Conservation (phyloP, 2,329 filamentous ascomycete species). For the Sarocladium kiliense region DNA sequence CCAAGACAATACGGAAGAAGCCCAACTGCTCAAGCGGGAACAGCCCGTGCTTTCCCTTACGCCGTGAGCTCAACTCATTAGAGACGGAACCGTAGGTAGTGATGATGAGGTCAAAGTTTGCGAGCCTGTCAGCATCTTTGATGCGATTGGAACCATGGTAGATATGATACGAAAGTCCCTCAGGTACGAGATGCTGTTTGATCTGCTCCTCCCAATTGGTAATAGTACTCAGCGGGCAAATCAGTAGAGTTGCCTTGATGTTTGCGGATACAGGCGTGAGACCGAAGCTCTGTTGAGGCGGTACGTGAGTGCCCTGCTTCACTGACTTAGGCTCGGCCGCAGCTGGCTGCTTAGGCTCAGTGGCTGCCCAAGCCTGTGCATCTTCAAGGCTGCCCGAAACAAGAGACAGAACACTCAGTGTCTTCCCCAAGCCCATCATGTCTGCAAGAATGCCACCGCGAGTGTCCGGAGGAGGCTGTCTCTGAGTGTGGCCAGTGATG, state of each 20-base stretch:
- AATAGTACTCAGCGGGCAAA: constrained; percentile 86
- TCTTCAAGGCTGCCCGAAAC: constrained; percentile 60
- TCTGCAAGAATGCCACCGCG: constrained; percentile 73
- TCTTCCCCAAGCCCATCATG: constrained; percentile 88
- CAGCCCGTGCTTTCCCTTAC: constrained; percentile 51
- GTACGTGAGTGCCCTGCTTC: constrained; percentile 8
- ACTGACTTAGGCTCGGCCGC: constrained; percentile 30
- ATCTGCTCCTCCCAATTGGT: constrained; percentile 96
- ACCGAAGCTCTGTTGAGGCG: constrained; percentile 35
- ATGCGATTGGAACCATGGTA: constrained; percentile 81
- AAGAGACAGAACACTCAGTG: constrained; percentile 77
- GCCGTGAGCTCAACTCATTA: constrained; percentile 66
- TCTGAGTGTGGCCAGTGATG: constrained; percentile 68
- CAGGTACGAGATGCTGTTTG: constrained; percentile 66
- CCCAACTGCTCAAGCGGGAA: constrained; percentile 72
- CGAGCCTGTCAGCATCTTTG: constrained; percentile 62
- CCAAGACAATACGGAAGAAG: constrained; percentile 90
- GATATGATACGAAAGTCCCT: constrained; percentile 65
- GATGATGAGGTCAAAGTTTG: constrained; percentile 76
- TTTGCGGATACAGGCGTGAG: constrained; percentile 55
- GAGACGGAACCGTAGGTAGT: constrained; percentile 90
- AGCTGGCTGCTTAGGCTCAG: constrained; percentile 45
- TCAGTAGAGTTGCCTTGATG: constrained; percentile 73
- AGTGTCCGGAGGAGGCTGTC: constrained; percentile 57
- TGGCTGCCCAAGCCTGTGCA: constrained; percentile 53